Conservation (phyloP, 106 monocot genomes). For the Agapanthus africanus region DNA sequence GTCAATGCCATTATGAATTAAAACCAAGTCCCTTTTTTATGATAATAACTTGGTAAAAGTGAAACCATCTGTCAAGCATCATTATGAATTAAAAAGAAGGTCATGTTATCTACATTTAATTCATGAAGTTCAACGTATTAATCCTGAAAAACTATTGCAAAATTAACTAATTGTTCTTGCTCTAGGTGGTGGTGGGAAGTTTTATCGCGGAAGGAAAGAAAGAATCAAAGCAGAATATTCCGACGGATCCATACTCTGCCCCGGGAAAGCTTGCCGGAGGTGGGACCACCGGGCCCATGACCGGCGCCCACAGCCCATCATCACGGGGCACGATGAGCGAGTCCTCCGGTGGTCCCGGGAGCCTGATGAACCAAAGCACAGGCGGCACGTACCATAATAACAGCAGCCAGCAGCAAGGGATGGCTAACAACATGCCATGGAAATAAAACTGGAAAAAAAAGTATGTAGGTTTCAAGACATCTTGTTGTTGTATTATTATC, state of each 20-base stretch:
- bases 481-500: too few species aligned
- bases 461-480: too few species aligned
- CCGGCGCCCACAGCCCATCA: slow-evolving; percentile 34
- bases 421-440: slow-evolving; percentile 61
- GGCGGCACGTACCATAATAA: slow-evolving; percentile 24
- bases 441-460: too few species aligned
- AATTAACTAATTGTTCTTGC: neutral
- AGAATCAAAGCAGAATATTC: slow-evolving; percentile 33
- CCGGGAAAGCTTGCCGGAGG: slow-evolving; percentile 11
- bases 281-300: neutral
- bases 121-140: neutral
- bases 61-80: too few species aligned
- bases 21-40: too few species aligned
- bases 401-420: slow-evolving; percentile 27
- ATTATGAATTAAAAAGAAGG: neutral
- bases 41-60: too few species aligned
- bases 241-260: neutral
- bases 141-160: neutral
- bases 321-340: slow-evolving; percentile 54
- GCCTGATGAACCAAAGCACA: slow-evolving; percentile 53
- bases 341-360: slow-evolving; percentile 54
- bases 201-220: slow-evolving; percentile 71
- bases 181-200: slow-evolving; percentile 83
- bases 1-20: too few species aligned
- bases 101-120: neutral